Base-by-base conservation (phyloP, 176 grass and related monocot genomes). In the Hyparrhenia diplandra region DNA sequence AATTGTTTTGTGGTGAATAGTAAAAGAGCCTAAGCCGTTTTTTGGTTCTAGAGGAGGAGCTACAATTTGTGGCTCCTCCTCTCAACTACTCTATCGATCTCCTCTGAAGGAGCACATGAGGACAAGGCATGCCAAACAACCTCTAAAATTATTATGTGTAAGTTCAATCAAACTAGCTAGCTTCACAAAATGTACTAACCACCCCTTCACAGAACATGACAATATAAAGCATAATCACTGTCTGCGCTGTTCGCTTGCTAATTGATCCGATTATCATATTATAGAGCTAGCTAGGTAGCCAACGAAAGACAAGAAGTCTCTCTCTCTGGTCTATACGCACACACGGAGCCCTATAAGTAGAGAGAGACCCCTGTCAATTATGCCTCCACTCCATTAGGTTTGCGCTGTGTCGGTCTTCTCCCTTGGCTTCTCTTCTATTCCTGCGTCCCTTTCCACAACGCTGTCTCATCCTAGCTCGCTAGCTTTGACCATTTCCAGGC, bases 271-370 rank as follows among this genome's bases (percentile, higher is more conserved):
- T 31, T 59, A 78, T 42, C 57, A 72, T 69, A 65, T 83, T 45
- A n/a, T n/a, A n/a, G n/a, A n/a, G n/a, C n/a, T n/a, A 83, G 58
- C 34, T 57, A 61, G 24, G 57, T 58, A 62, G 59, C 59, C 60
- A 59, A 67, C 67, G 36, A 43, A 79, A 66, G n/a, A 68, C 75
- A 74, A 45, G 47, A 7, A 20, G 13, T 63, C 67, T 71, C 81
- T 47, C 67, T 25, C 17, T 25, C 80, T 40, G 10, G 36, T 37
- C 78, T 45, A 11, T 13, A 24, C 13, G 13, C 14, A 49, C 29
- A 64, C n/a, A 12, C 13, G 16, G 35, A 67, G 77, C 29, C 24
- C 49, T 88, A 88, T 88, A 88, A 88, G 69, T 88, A 88, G 37
- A 41, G 58, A n/a, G 28, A 71, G 29, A 23, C 21, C 51, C 41